Percentiles rank a stretch among this genome's conserved stretches.
Evolutionary conservation across 2,329 filamentous ascomycete species (phyloP).

Genomic region (Scortechinia acanthostroma): DNA sequence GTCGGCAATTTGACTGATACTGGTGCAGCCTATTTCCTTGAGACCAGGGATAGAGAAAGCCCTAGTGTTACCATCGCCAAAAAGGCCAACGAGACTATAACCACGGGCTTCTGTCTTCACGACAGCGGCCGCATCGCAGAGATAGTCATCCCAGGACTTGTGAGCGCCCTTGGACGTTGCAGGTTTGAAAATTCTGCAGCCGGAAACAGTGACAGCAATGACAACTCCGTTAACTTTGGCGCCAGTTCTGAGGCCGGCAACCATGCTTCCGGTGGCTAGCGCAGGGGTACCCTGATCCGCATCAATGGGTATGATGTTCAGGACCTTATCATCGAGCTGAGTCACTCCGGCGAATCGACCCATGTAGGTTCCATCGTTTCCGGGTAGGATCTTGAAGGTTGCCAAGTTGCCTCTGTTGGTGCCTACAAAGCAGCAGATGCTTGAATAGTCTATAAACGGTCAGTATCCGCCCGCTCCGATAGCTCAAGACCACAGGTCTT

Average conservation of each 20-base stretch:
- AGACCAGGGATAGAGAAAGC: constrained; percentile 82
- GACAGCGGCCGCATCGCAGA: constrained; percentile 77
- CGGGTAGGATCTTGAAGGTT: constrained; percentile 84
- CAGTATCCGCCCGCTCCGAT: background rate
- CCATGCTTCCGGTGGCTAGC: constrained; percentile 65
- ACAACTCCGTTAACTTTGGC: constrained; percentile 72
- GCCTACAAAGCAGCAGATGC: constrained; percentile 84
- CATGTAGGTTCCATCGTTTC: constrained; percentile 60
- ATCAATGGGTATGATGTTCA: constrained; percentile 74
- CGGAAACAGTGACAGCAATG: constrained; percentile 63
- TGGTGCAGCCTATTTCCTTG: constrained; percentile 67
- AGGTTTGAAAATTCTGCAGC: constrained; percentile 82
- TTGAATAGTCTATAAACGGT: constrained; percentile 61
- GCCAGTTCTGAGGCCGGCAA: constrained; percentile 72
- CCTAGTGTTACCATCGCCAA: constrained; percentile 73
- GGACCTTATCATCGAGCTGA: constrained; percentile 60
- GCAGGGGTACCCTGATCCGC: constrained; percentile 72
- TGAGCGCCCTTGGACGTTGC: constrained; percentile 82
- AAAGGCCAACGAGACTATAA: constrained; percentile 74
- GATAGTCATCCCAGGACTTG: constrained; percentile 75
- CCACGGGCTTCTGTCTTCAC: constrained; percentile 70
- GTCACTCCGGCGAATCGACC: constrained; percentile 66
- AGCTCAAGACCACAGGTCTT: constrained; percentile 14
- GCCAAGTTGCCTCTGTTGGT: constrained; percentile 77
- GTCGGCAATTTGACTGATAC: constrained; percentile 66